Conservation (phyloP, 768 basidiomycete species). For the Hemileccinum impolitum region DNA sequence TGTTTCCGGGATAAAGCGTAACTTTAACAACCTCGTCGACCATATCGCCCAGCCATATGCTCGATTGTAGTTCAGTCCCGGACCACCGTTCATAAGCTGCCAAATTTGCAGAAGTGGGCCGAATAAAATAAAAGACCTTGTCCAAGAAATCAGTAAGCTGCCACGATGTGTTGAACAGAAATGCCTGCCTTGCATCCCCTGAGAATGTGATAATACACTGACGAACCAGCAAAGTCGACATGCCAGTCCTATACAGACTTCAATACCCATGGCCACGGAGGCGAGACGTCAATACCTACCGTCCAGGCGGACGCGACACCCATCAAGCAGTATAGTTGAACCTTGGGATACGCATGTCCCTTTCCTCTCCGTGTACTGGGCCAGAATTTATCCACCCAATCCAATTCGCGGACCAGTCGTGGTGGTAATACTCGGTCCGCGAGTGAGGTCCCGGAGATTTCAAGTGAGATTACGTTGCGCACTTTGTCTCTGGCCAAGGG, state of each 20-base stretch:
- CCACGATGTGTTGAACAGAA: not conserved
- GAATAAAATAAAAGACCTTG: conserved; percentile 94
- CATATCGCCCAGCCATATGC: conserved; percentile 89
- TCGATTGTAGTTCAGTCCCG: conserved; percentile 84
- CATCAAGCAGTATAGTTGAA: conserved; percentile 97
- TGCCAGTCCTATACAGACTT: conserved; percentile 81
- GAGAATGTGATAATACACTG: conserved; percentile 96
- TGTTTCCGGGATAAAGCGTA: conserved; percentile 71
- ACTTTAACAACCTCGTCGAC: conserved; percentile 90
- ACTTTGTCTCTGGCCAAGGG: conserved; percentile 76
- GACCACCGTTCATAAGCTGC: conserved; percentile 93
- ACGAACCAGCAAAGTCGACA: conserved; percentile 95
- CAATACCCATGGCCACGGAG: not conserved
- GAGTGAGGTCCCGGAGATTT: conserved; percentile 83
- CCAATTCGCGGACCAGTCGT: conserved; percentile 78
- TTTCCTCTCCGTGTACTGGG: conserved; percentile 72
- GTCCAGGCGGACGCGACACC: conserved; percentile 93
- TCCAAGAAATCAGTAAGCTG: not conserved
- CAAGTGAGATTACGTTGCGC: conserved; percentile 92
- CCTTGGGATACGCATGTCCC: conserved; percentile 82
- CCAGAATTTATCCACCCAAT: conserved; percentile 98
- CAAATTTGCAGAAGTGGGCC: conserved; percentile 81
- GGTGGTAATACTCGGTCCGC: conserved; percentile 81
- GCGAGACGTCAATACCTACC: conserved; percentile 43
- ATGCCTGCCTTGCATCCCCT: conserved; percentile 70